These are phyloP conservation scores for Didymella segeticola DNA, from an alignment of 2,329 filamentous ascomycete species.

Conservation along the genomic window DNA sequence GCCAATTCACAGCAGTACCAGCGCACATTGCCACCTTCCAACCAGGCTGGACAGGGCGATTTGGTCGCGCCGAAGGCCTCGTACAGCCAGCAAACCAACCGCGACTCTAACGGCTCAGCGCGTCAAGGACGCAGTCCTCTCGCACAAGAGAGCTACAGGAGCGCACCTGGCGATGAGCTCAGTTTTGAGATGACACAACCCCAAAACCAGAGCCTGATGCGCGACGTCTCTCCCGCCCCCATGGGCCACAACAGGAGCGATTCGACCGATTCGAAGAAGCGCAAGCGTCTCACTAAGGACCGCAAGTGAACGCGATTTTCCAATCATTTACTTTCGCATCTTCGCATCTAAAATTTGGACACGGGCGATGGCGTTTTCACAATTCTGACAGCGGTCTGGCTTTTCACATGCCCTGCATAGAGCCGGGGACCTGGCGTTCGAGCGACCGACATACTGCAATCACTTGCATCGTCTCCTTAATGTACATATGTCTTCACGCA, in stretches of 20 bases:
- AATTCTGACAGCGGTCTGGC: slow-evolving; percentile 14
- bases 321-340: slow-evolving; percentile 6
- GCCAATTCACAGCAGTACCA: slow-evolving; percentile 31
- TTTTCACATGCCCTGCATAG: slow-evolving; percentile 15
- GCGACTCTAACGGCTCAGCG: slow-evolving; percentile 17
- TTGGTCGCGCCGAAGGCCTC: slow-evolving; percentile 42
- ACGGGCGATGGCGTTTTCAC: slow-evolving; percentile 16
- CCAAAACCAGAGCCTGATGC: slow-evolving; percentile 42
- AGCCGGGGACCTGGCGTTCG: slow-evolving; percentile 19
- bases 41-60: slow-evolving; percentile 30
- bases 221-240: slow-evolving; percentile 44
- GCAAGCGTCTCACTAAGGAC: slow-evolving; percentile 47
- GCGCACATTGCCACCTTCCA: slow-evolving; percentile 41
- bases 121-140: slow-evolving; percentile 55
- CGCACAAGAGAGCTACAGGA: slow-evolving; percentile 53
- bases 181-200: slow-evolving; percentile 47
- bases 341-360: slow-evolving; percentile 18
- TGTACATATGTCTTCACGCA: slow-evolving; percentile 23
- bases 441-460: slow-evolving; percentile 12
- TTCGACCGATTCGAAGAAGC: slow-evolving; percentile 45
- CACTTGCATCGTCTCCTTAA: slow-evolving; percentile 16
- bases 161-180: slow-evolving; percentile 38
- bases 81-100: slow-evolving; percentile 30
- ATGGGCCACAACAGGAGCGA: slow-evolving; percentile 40
- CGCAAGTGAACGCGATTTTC: slow-evolving; percentile 26